Evolutionary conservation across 768 basidiomycete genomes (phyloP), one percentile per base, ranked within the genome.

Genomic region (Boletellus sp.): DNA sequence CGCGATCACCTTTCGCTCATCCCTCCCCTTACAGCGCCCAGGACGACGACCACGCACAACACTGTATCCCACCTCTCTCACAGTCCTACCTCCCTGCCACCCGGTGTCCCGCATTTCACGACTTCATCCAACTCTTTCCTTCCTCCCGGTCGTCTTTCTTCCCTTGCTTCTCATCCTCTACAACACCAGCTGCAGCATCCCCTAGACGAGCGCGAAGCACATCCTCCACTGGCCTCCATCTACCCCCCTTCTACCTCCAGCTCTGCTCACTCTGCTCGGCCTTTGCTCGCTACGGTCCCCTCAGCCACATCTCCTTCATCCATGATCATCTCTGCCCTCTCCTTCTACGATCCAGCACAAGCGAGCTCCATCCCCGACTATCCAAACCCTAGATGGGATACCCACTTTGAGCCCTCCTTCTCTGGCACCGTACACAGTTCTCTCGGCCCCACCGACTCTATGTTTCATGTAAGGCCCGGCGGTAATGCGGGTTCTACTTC

Each of bases 261-360:
- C 7, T 13, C 53, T 15, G 35, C 43, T 2, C 15, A 37, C 42
- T 3, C 48, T 16, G 31, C 19, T 33, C 51, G 13, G 13, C 31
- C 48, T 19, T n/a, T 39, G 12, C 31, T 58, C 23, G 17, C 15
- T 9, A 9, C 58, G 16, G 4, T 53, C 9, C 13, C 57, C 2
- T 31, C 54, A 28, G 10, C 48, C 5, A 20, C 55, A 15, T 23
- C 48, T 2, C 2, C 54, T 12, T 47, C 52, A 6, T 48, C 59
- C 35, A 82, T 83, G 81, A 82, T 83, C 53, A 76, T 77, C 33
- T 73, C 80, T 15, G 70, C 72, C 0, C 71, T 78, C 9, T 73
- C 78, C 7, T 79, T 80, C 57, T 83, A 81, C 60, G 78, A 79
- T 47, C 70, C 79, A 6, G 66, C 75, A 17, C 68, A 70, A 4